Evolutionary conservation across 441 rosid species (phyloP), one percentile per base, ranked within the genome.

Genomic region (Raphanus hybrid): DNA sequence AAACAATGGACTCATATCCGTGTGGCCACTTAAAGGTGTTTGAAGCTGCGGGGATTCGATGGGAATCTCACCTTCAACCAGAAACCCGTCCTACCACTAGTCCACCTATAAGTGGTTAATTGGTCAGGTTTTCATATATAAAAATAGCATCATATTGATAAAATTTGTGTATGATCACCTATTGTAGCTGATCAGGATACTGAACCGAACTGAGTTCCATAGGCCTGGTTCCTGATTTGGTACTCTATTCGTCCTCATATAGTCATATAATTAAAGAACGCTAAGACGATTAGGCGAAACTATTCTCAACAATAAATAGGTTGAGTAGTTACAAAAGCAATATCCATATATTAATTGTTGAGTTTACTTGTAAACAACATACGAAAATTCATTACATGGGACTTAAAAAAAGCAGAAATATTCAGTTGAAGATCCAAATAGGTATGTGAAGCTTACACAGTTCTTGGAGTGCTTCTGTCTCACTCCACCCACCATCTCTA

Each of bases 401-500:
- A 32, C 61, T 48, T 9, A 18, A 64, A 34, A 41, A 1, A 1
- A n/a, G 14, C 1, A 35, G 35, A 5, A 29, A 54, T 20, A 29
- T 29, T 4, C 4, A 29, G 34, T 29, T 29, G 5, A 29, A 29
- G 34, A 29, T 29, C 34, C 34, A 29, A 29, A 29, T 29, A 29
- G 61, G 48, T 15, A 71, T 61, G 6, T 73, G 52, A 64, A 54
- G 29, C 5, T 64, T 54, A 65, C 57, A 48, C 71, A 52, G 3
- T 74, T 74, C 15, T 57, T 64, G 9, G 37, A 16, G 76, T 64
- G 64, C 27, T 73, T 54, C 59, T 74, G 32, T 65, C 48, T 55
- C 41, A 35, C 8, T 54, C 9, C 37, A 18, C 52, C 37, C 14
- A 52, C 41, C 61, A 55, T 29, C 26, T 55, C 29, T 18, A 54